Conservation (phyloP, 768 basidiomycete genomes). For the Hericium erinaceus region DNA sequence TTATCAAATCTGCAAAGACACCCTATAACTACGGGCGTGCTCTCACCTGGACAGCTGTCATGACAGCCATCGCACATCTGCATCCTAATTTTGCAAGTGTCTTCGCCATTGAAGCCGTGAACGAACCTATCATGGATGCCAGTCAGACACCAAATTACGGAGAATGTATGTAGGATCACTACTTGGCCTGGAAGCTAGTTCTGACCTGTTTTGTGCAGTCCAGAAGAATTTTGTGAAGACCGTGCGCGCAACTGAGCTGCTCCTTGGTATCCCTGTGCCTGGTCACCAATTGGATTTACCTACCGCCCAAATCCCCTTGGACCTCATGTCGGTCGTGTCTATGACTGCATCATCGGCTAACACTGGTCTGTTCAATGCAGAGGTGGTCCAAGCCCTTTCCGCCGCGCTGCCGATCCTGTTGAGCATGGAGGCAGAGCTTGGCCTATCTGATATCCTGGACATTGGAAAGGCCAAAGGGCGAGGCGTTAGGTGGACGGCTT, state of each 20-base stretch:
- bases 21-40: constrained; percentile 67
- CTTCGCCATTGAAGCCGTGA: constrained; percentile 66
- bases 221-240: background rate
- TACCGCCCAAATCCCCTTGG: background rate
- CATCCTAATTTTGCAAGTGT: constrained; percentile 58
- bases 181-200: background rate
- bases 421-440: background rate
- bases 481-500: background rate
- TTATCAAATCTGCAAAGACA: constrained; percentile 33
- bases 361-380: constrained; percentile 1
- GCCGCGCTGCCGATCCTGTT: constrained; percentile 4
- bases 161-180: constrained; percentile 37
- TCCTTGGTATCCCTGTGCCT: constrained; percentile 4
- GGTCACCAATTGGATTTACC: background rate
- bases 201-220: background rate
- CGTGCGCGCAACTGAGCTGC: constrained; percentile 6
- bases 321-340: background rate
- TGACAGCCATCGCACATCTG: constrained; percentile 63
- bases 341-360: background rate
- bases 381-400: background rate
- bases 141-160: constrained; percentile 58
- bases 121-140: constrained; percentile 73
- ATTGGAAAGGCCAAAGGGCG: background rate
- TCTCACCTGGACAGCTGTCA: constrained; percentile 73
- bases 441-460: background rate